These are phyloP conservation scores for Corrigiola litoralis DNA, from an alignment of 179 eudicot genomes.

Conservation along the genomic window DNA sequence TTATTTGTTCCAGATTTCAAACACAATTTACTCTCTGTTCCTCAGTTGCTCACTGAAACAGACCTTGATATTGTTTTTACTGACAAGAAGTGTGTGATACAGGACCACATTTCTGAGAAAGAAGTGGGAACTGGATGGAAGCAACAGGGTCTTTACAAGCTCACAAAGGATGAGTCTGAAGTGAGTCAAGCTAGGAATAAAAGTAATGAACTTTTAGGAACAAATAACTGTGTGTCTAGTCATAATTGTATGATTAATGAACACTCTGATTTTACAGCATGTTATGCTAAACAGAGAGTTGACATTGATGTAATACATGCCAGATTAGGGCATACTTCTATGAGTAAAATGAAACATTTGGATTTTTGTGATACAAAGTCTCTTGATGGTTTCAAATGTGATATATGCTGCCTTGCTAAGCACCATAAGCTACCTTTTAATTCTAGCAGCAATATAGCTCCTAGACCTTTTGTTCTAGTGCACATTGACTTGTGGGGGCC, in stretches of 20 bases:
- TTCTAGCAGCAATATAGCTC: background rate
- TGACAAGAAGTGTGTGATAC: background rate
- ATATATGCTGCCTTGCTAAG: background rate
- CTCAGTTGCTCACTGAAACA: background rate
- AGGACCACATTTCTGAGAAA: conserved; percentile 1
- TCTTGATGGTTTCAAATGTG: background rate
- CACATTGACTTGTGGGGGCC: conserved; percentile 18
- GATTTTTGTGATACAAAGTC: accelerated
- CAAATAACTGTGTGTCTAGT: background rate
- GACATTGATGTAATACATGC: background rate
- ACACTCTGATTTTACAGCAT: background rate
- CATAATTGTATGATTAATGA: too few species aligned
- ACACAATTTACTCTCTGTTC: background rate
- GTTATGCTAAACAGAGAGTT: background rate
- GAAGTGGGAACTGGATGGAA: background rate
- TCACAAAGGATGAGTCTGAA: background rate
- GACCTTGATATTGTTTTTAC: background rate
- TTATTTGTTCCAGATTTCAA: conserved; percentile 3
- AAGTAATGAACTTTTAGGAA: too few species aligned
- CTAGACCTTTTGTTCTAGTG: background rate
- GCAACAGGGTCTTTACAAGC: background rate
- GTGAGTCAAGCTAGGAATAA: background rate
- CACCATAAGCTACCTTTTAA: background rate
- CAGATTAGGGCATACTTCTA: conserved; percentile 1
- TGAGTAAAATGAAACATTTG: background rate